Percentiles rank a stretch among this genome's conserved stretches.
phyloP scores from a whole-genome alignment of 2,329 filamentous ascomycete species.

The Fusarium tanahbumbuense region DNA sequence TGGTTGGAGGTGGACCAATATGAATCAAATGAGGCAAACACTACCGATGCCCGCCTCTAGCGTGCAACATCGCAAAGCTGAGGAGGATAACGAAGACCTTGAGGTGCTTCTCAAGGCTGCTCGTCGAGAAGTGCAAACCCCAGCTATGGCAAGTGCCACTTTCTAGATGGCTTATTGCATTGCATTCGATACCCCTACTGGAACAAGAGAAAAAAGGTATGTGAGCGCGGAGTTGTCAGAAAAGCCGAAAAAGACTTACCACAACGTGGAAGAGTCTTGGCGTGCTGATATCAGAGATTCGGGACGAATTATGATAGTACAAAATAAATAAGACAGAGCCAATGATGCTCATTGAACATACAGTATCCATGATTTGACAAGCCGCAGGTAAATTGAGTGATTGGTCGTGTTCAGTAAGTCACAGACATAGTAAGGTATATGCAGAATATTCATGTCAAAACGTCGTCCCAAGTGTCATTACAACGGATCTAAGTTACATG shows the following conservation, averaged over 20 bases:
- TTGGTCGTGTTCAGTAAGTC: neutral
- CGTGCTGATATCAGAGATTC: neutral
- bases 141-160: neutral
- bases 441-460: neutral
- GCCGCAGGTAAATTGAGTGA: neutral
- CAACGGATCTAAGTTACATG: constrained; percentile 30
- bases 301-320: neutral
- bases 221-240: neutral
- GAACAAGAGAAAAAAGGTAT: neutral
- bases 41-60: constrained; percentile 2
- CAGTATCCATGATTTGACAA: too few species aligned
- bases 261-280: neutral
- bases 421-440: neutral
- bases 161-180: neutral
- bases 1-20: constrained; percentile 42
- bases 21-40: neutral
- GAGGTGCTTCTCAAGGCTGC: constrained; percentile 4
- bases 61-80: neutral
- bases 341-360: neutral
- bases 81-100: neutral
- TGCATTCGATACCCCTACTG: neutral
- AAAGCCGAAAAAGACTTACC: neutral
- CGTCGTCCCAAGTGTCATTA: constrained; percentile 35
- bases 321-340: neutral
- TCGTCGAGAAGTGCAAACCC: neutral